Conservation (phyloP, 164 flowering plant genomes). For the Santalum album region DNA sequence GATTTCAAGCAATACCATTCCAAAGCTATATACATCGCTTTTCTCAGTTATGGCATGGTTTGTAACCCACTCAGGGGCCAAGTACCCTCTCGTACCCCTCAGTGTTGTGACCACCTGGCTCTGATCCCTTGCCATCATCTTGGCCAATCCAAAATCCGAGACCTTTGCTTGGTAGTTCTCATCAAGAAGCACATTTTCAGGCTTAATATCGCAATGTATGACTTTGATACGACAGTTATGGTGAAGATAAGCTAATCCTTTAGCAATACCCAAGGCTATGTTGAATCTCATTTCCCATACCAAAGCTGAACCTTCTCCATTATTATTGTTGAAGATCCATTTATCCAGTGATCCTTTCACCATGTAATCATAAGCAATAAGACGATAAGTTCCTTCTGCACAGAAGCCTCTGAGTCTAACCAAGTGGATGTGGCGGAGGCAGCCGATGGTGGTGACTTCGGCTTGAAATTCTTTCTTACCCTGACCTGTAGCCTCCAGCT, state of each 20-base stretch:
- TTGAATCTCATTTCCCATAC: conserved; percentile 18
- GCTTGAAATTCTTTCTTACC: conserved; percentile 21
- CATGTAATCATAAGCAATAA: conserved; percentile 23
- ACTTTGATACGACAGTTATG: conserved; percentile 18
- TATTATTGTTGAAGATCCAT: not conserved
- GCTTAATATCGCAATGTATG: conserved; percentile 26
- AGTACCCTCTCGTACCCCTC: conserved; percentile 7
- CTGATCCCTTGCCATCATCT: conserved; percentile 10
- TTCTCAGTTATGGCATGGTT: conserved; percentile 5
- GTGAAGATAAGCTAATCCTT: conserved; percentile 24
- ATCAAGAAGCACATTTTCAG: conserved; percentile 24
- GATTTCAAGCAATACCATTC: conserved; percentile 14
- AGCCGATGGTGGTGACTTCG: conserved; percentile 17
- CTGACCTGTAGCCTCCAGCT: conserved; percentile 16
- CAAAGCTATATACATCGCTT: conserved; percentile 10
- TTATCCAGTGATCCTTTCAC: not conserved
- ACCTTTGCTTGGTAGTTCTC: conserved; percentile 15
- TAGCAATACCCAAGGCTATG: conserved; percentile 19
- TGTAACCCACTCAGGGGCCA: conserved; percentile 18
- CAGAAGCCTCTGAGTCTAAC: conserved; percentile 21
- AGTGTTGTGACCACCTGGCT: conserved; percentile 9
- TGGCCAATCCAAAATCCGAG: conserved; percentile 24
- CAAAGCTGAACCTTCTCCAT: conserved; percentile 5
- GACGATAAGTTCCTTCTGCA: conserved; percentile 4
- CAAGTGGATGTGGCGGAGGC: conserved; percentile 21